Conservation (phyloP, 768 basidiomycete genomes). For the Russula griseocarnosa region DNA sequence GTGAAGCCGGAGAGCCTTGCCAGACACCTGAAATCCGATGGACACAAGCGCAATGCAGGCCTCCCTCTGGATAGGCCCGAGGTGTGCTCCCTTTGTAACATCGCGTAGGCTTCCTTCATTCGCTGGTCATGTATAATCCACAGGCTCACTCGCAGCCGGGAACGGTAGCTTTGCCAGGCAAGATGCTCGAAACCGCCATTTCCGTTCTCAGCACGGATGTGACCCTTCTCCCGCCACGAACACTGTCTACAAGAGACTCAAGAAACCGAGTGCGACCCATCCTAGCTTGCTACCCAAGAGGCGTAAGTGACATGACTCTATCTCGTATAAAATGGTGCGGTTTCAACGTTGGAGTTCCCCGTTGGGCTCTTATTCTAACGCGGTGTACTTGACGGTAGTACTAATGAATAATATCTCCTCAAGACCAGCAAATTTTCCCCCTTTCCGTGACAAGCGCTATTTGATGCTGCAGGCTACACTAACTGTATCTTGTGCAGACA, state of each 20-base stretch:
- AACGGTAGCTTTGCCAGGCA: slow-evolving; percentile 22
- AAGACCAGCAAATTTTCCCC: neutral
- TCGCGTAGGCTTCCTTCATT: slow-evolving; percentile 15
- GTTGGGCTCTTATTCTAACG: neutral
- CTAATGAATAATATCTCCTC: slow-evolving; percentile 1
- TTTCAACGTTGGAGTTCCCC: neutral
- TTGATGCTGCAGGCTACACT: slow-evolving; percentile 1
- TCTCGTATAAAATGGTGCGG: slow-evolving; percentile 11
- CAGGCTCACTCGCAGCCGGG: neutral
- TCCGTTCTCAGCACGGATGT: slow-evolving; percentile 17
- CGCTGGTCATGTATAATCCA: neutral
- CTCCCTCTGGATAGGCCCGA: slow-evolving; percentile 20
- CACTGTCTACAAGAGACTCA: neutral
- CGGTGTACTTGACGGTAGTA: neutral
- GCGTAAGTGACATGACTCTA: slow-evolving; percentile 13
- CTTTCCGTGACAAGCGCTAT: neutral
- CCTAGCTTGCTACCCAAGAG: slow-evolving; percentile 17
- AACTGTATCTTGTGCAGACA: neutral
- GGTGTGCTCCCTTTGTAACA: slow-evolving; percentile 20
- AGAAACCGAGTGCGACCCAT: slow-evolving; percentile 17
- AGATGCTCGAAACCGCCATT: slow-evolving; percentile 24
- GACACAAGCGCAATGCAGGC: slow-evolving; percentile 23
- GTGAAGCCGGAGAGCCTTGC: slow-evolving; percentile 24
- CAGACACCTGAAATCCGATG: slow-evolving; percentile 21
- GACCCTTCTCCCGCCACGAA: neutral